phyloP scores from a whole-genome alignment of 108 stramenopile species.

The Discostella stelligeroides region DNA sequence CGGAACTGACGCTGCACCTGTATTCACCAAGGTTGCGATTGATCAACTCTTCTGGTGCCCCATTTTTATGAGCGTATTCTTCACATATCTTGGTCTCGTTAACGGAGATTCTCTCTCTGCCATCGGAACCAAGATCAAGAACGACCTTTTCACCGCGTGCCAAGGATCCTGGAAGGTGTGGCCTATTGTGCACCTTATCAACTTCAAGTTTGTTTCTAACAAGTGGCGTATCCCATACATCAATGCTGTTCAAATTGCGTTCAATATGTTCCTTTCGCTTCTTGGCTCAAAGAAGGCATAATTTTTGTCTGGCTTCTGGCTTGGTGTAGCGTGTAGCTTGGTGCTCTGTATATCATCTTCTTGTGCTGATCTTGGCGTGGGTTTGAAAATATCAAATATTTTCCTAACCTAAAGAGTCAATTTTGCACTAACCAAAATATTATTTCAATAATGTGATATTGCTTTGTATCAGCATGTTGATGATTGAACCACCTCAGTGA shows the following conservation, averaged over 20 bases:
- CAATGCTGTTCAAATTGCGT: conserved; percentile 96
- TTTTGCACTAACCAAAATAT: too few species aligned
- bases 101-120: conserved; percentile 87
- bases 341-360: too few species aligned
- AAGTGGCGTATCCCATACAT: conserved; percentile 97
- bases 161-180: conserved; percentile 98
- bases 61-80: conserved; percentile 96
- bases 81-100: conserved; percentile 95
- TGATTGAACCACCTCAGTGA: too few species aligned
- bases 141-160: conserved; percentile 90
- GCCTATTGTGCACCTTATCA: conserved; percentile 95
- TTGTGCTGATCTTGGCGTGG: too few species aligned
- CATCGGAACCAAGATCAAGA: conserved; percentile 92
- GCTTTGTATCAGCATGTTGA: too few species aligned
- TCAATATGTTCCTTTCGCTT: conserved; percentile 98
- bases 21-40: conserved; percentile 93
- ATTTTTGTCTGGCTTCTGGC: neutral
- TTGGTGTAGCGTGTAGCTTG: too few species aligned
- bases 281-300: conserved; percentile 89
- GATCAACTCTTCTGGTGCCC: conserved; percentile 97
- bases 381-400: too few species aligned
- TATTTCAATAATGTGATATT: too few species aligned
- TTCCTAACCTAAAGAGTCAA: too few species aligned
- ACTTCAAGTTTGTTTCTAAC: conserved; percentile 96
- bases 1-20: conserved; percentile 78